Evolutionary conservation across 208 protist genomes (phyloP).

Genomic region (Acanthamoeba castellanii): DNA sequence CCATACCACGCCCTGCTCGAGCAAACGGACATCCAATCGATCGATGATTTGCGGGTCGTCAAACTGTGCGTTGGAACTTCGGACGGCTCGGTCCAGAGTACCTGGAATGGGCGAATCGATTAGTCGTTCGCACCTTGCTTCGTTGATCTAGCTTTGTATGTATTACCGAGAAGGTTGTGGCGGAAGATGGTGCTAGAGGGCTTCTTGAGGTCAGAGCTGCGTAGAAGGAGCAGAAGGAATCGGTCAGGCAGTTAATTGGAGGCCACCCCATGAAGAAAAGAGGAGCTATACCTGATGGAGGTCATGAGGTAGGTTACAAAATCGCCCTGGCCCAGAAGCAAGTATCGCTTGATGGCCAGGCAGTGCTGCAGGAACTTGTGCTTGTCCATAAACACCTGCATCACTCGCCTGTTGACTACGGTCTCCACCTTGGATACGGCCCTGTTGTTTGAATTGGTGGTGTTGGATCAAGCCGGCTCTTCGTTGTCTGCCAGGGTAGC

Average conservation of each 20-base stretch:
- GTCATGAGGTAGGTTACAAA: constrained; percentile 91
- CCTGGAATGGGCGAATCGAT: not conserved
- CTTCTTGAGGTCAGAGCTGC: constrained; percentile 77
- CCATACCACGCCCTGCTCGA: constrained; percentile 55
- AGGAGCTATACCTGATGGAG: constrained; percentile 71
- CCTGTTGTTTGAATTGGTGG: not conserved
- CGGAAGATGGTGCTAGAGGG: constrained; percentile 78
- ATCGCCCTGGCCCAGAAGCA: constrained; percentile 92
- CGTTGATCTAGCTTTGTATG: not conserved
- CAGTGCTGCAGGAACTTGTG: constrained; percentile 85
- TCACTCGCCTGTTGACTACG: constrained; percentile 72
- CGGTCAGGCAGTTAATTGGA: not conserved
- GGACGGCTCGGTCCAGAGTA: constrained; percentile 86
- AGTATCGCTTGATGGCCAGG: constrained; percentile 86
- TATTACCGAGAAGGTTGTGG: constrained; percentile 84
- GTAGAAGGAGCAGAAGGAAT: not conserved
- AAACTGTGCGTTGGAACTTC: constrained; percentile 84
- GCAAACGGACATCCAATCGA: constrained; percentile 88
- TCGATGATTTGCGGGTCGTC: constrained; percentile 84
- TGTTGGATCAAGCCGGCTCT: too few species aligned
- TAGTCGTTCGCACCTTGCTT: too few species aligned
- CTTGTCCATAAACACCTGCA: constrained; percentile 84
- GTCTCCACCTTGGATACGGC: not conserved
- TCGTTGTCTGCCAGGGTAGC: not conserved
- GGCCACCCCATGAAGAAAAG: not conserved